Evolutionary conservation across 2,329 filamentous ascomycete genomes (phyloP).

Genomic region (Colletotrichum chlorophyti): DNA sequence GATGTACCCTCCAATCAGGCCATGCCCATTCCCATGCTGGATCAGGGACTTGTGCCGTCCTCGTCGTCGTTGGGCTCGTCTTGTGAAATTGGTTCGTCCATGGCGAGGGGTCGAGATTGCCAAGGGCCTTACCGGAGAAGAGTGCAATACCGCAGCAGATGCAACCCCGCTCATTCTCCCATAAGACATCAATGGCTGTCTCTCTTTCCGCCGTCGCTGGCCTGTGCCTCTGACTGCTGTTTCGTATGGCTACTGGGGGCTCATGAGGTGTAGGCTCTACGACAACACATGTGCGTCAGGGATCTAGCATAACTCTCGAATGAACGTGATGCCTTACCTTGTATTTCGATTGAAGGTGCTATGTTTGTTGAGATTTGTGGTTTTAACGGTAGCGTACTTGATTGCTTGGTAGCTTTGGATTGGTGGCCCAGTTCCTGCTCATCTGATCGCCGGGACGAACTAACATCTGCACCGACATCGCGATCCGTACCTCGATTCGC

Average conservation of each 20-base stretch:
- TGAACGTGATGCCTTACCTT: conserved; percentile 15
- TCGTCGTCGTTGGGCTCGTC: conserved; percentile 70
- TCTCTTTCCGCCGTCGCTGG: conserved; percentile 44
- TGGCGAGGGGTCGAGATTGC: conserved; percentile 82
- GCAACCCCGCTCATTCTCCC: conserved; percentile 92
- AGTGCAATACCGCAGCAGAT: conserved; percentile 89
- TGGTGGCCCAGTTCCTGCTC: neutral
- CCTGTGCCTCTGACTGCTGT: neutral
- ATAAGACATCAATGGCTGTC: conserved; percentile 82
- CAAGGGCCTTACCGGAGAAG: conserved; percentile 86
- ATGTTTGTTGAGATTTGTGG: neutral
- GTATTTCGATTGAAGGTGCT: conserved; percentile 28
- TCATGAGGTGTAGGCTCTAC: conserved; percentile 23
- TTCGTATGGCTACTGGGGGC: neutral
- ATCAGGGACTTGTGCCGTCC: conserved; percentile 90
- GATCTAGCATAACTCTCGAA: neutral
- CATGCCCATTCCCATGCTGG: conserved; percentile 92
- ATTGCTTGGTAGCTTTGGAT: neutral
- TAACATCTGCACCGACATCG: neutral
- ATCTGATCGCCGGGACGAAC: neutral
- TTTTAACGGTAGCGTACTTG: neutral
- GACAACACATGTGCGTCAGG: neutral
- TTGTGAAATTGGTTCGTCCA: conserved; percentile 80
- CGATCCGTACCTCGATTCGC: neutral
- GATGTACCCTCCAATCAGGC: conserved; percentile 68